phyloP scores from a whole-genome alignment of 139 green algal genomes.

The Chlorella sp. region DNA sequence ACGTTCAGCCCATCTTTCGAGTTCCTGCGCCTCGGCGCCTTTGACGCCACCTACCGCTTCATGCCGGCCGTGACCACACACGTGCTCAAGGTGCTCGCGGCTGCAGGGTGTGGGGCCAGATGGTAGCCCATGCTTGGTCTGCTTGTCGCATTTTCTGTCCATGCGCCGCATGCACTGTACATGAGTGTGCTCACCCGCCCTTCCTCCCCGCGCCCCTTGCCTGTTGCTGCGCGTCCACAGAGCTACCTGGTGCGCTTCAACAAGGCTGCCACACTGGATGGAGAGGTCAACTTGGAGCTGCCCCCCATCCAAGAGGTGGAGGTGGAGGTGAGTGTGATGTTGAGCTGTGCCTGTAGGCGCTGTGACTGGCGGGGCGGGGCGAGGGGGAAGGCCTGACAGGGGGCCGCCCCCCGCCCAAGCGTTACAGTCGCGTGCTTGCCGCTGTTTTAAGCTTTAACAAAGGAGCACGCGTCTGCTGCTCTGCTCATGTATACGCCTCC shows the following conservation, averaged over 20 bases:
- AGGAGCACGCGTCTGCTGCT: too few relatives aligned
- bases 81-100: constrained; percentile 27
- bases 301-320: not conserved
- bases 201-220: not conserved
- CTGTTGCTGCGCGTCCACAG: not conserved
- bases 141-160: too few relatives aligned
- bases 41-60: not conserved
- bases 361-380: too few relatives aligned
- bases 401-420: too few relatives aligned
- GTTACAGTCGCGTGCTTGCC: too few relatives aligned
- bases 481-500: too few relatives aligned
- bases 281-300: constrained; percentile 38
- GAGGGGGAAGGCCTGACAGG: too few relatives aligned
- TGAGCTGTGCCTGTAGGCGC: too few relatives aligned
- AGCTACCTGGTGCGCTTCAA: constrained; percentile 32
- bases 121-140: too few relatives aligned
- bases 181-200: not conserved
- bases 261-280: constrained; percentile 32
- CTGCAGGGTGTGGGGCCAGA: not conserved
- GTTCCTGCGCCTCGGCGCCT: constrained; percentile 37
- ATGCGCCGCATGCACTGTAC: not conserved
- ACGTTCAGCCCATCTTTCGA: constrained; percentile 10
- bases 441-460: too few relatives aligned
- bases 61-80: constrained; percentile 20
- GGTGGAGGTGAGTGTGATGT: not conserved